These are phyloP conservation scores for Martiniozyma abietophila DNA, from an alignment of 805 yeast species.

Conservation along the genomic window DNA sequence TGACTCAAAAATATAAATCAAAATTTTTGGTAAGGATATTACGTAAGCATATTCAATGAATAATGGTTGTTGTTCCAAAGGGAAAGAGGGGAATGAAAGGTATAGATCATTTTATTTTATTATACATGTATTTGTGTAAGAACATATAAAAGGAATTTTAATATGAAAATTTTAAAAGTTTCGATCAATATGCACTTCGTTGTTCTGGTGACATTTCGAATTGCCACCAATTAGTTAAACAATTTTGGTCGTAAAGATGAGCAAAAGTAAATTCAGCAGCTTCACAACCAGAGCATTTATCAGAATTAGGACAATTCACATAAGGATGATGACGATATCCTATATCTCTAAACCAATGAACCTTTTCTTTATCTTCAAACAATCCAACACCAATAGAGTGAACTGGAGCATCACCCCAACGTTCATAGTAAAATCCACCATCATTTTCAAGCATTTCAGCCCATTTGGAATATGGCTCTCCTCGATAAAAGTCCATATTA, in stretches of 20 bases:
- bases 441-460: constrained; percentile 52
- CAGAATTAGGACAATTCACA: constrained; percentile 59
- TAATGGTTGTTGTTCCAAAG: too few species aligned
- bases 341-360: constrained; percentile 85
- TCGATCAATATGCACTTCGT: constrained; percentile 19
- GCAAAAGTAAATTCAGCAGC: constrained; percentile 49
- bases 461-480: constrained; percentile 58
- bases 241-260: constrained; percentile 56
- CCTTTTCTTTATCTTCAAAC: constrained; percentile 55
- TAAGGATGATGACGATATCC: constrained; percentile 75
- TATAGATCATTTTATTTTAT: background rate
- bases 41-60: too few species aligned
- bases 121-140: background rate
- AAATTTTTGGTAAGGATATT: background rate
- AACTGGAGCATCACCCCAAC: constrained; percentile 95
- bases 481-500: constrained; percentile 70
- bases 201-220: constrained; percentile 27
- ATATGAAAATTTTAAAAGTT: too few species aligned
- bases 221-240: constrained; percentile 63
- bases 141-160: too few species aligned
- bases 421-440: constrained; percentile 81
- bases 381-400: constrained; percentile 67
- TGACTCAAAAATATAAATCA: background rate
- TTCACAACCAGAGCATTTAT: constrained; percentile 38
- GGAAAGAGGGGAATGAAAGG: background rate